Base-by-base conservation (phyloP, 2,329 filamentous ascomycete genomes). In the Fusarium neocosmosporiellum region DNA sequence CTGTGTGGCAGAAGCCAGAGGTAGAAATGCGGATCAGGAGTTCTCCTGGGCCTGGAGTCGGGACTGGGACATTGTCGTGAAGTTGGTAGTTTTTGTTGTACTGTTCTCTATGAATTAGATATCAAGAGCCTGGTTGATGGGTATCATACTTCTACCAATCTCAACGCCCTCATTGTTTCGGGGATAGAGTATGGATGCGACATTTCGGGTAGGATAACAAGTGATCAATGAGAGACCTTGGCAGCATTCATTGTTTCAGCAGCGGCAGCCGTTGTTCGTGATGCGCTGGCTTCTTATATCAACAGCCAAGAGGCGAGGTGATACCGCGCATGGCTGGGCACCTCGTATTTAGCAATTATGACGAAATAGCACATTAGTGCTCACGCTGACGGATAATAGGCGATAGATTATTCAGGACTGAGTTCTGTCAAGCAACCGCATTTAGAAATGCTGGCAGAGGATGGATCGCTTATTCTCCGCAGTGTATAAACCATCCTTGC, bases 1-100 rank as follows among this genome's bases (percentile, higher is more conserved):
- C 71, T 2, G 66, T 75, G 37, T 77, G 75, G 33, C 70, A 77
- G 36, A 76, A 69, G 10, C 63, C 55, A 14, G 57, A 66, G 6
- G 70, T 18, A 13, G 39, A 59, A 11, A 75, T 39, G 8, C 36
- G 64, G n/a, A 75, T 20, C 7, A 75, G 69, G 27, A 71, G n/a
- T 18, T 75, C 54, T 4, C 67, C 53, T 24, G 20, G 31, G 2
- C 64, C 72, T 10, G 69, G 64, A 11, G 20, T 58, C 1, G 70
- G 72, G 10, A 66, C 54, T 46, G 55, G 62, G 8, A 71, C 57
- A 46, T 71, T 60, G n/a, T 69, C 34, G 13, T 27, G 33, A n/a
- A 75, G 53, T 43, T 63, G 9, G 13, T 73, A 75, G 27, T 34
- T 48, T 11, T 69, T 63, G 13, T 65, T 70, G 22, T 58, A 71